phyloP scores from a whole-genome alignment of 495 filamentous ascomycete species.

The Chaetomium fimeti region DNA sequence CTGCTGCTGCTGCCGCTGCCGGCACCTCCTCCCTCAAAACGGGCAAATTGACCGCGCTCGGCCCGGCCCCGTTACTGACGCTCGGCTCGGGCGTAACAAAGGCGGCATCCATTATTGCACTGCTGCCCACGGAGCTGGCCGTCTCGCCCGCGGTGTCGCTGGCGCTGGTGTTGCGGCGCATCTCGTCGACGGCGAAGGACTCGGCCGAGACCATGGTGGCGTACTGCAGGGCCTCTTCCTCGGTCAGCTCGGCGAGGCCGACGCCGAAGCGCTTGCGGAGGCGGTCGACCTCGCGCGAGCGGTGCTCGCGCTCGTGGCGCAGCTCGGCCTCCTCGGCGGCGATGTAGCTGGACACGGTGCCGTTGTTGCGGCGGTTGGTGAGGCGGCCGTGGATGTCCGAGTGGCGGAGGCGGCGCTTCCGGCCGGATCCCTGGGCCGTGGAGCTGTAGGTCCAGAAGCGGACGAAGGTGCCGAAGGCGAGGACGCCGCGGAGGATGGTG shows the following conservation, averaged over 20 bases:
- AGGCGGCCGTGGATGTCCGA: conserved; percentile 45
- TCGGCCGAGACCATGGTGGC: conserved; percentile 87
- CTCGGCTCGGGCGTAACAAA: conserved; percentile 54
- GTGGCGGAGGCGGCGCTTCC: conserved; percentile 48
- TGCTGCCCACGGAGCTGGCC: conserved; percentile 44
- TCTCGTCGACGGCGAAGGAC: conserved; percentile 59
- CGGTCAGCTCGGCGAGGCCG: conserved; percentile 61
- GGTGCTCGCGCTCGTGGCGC: conserved; percentile 63
- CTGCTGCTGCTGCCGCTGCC: too few relatives aligned
- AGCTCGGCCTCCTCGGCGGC: conserved; percentile 77
- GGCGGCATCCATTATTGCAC: conserved; percentile 26
- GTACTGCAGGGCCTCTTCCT: conserved; percentile 88
- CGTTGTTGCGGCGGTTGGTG: conserved; percentile 40
- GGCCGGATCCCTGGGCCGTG: conserved; percentile 41
- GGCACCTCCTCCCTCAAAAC: conserved; percentile 37
- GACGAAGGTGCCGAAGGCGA: conserved; percentile 80
- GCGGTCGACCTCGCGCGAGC: conserved; percentile 58
- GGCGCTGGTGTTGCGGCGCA: conserved; percentile 46
- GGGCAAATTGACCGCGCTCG: conserved; percentile 8
- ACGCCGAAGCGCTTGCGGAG: conserved; percentile 78
- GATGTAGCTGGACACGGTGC: conserved; percentile 66
- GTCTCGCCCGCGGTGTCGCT: conserved; percentile 54
- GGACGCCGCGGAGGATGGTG: conserved; percentile 83
- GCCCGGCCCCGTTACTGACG: conserved; percentile 35
- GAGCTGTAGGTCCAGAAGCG: conserved; percentile 95